These are phyloP conservation scores for Tillandsia leiboldiana DNA, from an alignment of 176 grass and related monocot genomes.

Conservation along the genomic window DNA sequence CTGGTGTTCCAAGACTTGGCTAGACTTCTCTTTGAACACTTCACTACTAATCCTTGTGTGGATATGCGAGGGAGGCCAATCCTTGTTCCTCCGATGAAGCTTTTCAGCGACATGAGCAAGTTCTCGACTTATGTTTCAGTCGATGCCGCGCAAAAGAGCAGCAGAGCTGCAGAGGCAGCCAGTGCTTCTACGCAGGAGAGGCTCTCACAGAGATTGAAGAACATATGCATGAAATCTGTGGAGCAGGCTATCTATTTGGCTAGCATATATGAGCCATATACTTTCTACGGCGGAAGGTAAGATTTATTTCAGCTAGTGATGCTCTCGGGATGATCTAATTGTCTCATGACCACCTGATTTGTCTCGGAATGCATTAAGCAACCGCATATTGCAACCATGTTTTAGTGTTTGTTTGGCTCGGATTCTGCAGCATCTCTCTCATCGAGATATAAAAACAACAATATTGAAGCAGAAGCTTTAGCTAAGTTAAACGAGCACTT, in stretches of 20 bases:
- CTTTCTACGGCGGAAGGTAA: constrained; percentile 84
- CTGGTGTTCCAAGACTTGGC: constrained; percentile 64
- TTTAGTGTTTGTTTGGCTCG: too few relatives aligned
- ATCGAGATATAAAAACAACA: too few relatives aligned
- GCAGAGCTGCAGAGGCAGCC: neutral
- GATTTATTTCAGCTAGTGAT: neutral
- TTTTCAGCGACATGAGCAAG: constrained; percentile 65
- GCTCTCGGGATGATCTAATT: neutral
- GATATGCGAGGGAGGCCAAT: constrained; percentile 53
- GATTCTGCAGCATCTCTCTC: too few relatives aligned
- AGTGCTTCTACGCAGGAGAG: constrained; percentile 11
- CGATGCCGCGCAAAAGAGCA: constrained; percentile 47
- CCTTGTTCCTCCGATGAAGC: constrained; percentile 42
- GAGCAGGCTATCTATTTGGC: constrained; percentile 76
- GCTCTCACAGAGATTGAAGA: constrained; percentile 29
- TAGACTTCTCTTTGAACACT: constrained; percentile 63
- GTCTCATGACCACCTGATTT: too few relatives aligned
- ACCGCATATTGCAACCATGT: too few relatives aligned
- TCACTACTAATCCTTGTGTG: constrained; percentile 42
- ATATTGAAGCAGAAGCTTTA: too few relatives aligned
- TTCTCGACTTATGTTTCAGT: constrained; percentile 55
- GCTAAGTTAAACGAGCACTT: too few relatives aligned
- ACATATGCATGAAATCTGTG: constrained; percentile 49
- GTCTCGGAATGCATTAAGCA: too few relatives aligned
- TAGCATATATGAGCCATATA: constrained; percentile 83